A percentile compares a stretch with the other conserved stretches of the same genome.
Evolutionary conservation across 306 rosid species (phyloP).

Genomic region (Hylodesmum podocarpum): DNA sequence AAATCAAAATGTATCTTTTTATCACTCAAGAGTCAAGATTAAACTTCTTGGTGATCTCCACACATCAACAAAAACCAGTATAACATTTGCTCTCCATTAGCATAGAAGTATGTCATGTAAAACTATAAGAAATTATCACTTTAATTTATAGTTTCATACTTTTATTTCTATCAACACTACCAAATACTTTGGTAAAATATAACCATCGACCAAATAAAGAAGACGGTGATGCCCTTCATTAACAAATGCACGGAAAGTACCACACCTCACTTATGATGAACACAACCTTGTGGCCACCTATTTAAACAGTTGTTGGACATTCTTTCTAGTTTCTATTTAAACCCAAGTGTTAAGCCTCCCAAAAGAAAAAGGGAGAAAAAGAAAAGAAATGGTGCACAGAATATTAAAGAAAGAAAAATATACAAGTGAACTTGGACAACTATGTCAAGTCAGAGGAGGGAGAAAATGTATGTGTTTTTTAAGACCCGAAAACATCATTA

Average conservation of each 20-base stretch:
- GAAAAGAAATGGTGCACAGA: slow-evolving; percentile 16
- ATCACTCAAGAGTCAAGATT: background rate
- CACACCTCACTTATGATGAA: slow-evolving; percentile 11
- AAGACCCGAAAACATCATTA: slow-evolving; percentile 25
- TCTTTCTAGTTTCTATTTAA: slow-evolving; percentile 16
- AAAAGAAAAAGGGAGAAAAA: slow-evolving; percentile 18
- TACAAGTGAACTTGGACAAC: slow-evolving; percentile 15
- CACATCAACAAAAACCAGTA: background rate
- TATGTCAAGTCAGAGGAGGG: background rate
- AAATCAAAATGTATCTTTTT: background rate
- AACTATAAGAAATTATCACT: slow-evolving; percentile 1
- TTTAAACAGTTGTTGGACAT: background rate
- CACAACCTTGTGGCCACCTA: slow-evolving; percentile 3
- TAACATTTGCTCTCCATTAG: slow-evolving; percentile 6
- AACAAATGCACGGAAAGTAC: slow-evolving; percentile 10
- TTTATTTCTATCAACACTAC: background rate
- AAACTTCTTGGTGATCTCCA: slow-evolving; percentile 7
- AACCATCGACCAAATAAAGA: slow-evolving; percentile 7
- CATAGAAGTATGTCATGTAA: slow-evolving; percentile 10
- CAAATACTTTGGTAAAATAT: background rate
- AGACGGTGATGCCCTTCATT: background rate
- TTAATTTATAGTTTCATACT: background rate
- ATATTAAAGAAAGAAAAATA: slow-evolving; percentile 21
- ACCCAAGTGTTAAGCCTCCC: background rate
- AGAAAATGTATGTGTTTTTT: background rate